Evolutionary conservation across 495 filamentous ascomycete species (phyloP), one percentile per base, ranked within the genome.

Genomic region (Neurospora cerealis): DNA sequence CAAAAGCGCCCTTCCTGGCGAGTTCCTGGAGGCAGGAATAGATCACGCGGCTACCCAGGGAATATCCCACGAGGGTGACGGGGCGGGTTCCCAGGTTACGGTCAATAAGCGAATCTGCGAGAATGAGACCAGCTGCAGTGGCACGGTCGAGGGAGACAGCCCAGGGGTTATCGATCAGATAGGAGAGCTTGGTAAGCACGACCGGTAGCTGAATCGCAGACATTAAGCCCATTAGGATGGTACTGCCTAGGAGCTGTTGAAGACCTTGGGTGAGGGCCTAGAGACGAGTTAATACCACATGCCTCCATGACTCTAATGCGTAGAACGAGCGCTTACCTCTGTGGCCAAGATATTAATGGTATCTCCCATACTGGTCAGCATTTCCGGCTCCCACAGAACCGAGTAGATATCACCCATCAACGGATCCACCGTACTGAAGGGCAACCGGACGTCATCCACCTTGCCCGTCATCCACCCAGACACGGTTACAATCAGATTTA

Each of bases 361-460:
- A 72, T 94, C 91, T 86, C 96, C 96, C 93, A 97, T 98, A 79
- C 92, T 96, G 69, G 88, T 91, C 75, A 99, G 87, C 95, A 99
- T 97, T 76, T 99, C 96, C 5, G 96, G 96, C 81, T 99, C 96
- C 96, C 96, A 99, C 71, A 95, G 85, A 10, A 99, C 90, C 0
- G 96, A 98, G 83, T 98, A 99, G 28, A 99, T 88, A 83, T 99
- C 96, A 40, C 96, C 96, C 96, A 99, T 98, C 73, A 98, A 89
- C 0, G 96, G 94, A 81, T 98, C 95, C 4, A 99, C 91, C 3
- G 96, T 99, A 83, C 93, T 97, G 81, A 90, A 99, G 17, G 96
- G 96, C 74, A 99, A 80, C 73, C 96, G 92, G 46, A 98, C 94
- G 81, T 99, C 96, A 81, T 99, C 96, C 46, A 96, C 90, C 80